Percentiles rank a stretch among this genome's conserved stretches.
These are phyloP conservation scores for Trichoderma afroharzianum DNA, from an alignment of 2,329 filamentous ascomycete genomes.

Conservation along the genomic window DNA sequence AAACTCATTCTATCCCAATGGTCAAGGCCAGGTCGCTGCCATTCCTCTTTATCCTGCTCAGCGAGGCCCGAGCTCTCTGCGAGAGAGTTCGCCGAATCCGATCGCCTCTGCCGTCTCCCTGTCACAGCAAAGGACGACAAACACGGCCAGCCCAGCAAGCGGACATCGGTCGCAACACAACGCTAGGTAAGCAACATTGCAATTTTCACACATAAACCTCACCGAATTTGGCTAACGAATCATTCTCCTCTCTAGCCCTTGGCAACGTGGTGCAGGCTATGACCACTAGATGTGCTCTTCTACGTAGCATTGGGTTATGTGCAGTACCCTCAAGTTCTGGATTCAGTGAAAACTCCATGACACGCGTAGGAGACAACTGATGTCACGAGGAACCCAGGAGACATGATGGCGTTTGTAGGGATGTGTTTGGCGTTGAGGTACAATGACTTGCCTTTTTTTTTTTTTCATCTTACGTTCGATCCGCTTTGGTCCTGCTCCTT, in stretches of 20 bases:
- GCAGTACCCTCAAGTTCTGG: background rate
- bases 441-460: background rate
- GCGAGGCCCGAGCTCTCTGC: conserved; percentile 35
- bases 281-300: conserved; percentile 28
- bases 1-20: conserved; percentile 28
- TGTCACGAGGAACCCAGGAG: background rate
- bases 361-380: background rate
- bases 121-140: conserved; percentile 28
- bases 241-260: conserved; percentile 33
- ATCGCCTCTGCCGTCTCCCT: conserved; percentile 25
- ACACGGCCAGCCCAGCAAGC: conserved; percentile 34
- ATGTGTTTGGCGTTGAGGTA: conserved; percentile 11
- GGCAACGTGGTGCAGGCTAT: conserved; percentile 45
- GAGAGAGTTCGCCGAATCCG: conserved; percentile 34
- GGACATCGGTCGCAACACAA: conserved; percentile 37
- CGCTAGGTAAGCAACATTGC: conserved; percentile 32
- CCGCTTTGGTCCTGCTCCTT: background rate
- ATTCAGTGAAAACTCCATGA: background rate
- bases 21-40: conserved; percentile 37
- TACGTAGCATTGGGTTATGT: background rate
- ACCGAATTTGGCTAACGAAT: background rate
- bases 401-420: conserved; percentile 8
- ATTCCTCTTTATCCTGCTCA: conserved; percentile 43
- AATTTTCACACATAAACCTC: background rate
- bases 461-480: background rate